Conservation (phyloP, 345 rosid species). For the Eucalyptus curtisii region DNA sequence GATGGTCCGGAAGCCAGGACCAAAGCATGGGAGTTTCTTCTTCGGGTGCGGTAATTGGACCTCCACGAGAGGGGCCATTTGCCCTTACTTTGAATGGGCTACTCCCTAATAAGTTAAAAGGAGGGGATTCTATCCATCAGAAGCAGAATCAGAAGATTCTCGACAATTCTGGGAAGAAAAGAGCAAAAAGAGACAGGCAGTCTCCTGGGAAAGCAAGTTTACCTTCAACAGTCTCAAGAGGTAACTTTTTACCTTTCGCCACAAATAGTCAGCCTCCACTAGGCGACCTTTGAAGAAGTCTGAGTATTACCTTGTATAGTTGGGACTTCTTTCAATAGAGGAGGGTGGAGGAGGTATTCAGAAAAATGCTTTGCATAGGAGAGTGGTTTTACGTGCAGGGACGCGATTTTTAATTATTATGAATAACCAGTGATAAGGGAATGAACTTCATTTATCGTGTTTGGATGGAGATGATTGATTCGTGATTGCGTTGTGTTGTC, state of each 20-base stretch:
- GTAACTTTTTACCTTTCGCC: background rate
- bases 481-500: background rate
- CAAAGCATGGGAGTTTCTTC: conserved; percentile 33
- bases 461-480: background rate
- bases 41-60: conserved; percentile 51
- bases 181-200: background rate
- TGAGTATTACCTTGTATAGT: background rate
- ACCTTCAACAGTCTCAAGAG: background rate
- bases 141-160: background rate
- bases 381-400: background rate
- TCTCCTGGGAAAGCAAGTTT: background rate
- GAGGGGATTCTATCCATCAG: background rate
- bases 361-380: background rate
- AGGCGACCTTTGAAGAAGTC: background rate
- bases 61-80: conserved; percentile 21
- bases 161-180: background rate
- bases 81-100: conserved; percentile 40
- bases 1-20: conserved; percentile 39
- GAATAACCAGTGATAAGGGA: background rate
- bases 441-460: background rate
- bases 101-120: conserved; percentile 7
- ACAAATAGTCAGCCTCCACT: background rate
- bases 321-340: background rate
- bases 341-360: background rate
- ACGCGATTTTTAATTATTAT: background rate